Evolutionary conservation across 2,329 filamentous ascomycete species (phyloP), one percentile per base, ranked within the genome.

Genomic region (Ceratocystis diversiconidia): DNA sequence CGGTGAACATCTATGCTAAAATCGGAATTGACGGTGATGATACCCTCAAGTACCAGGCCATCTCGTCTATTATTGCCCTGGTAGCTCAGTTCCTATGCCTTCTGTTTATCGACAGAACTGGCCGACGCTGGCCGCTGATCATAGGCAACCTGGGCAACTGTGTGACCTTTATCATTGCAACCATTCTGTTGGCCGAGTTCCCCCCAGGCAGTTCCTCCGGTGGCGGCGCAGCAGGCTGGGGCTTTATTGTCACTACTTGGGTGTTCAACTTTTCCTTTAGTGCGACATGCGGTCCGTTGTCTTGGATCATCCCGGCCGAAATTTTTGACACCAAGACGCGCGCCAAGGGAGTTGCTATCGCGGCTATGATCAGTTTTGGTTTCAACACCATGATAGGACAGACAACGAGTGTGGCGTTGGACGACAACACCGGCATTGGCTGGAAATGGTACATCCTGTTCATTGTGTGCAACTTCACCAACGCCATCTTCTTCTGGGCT

Each of bases 201-300:
- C 87, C 87, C 1, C 87, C 1, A 0, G 63, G 60, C 32, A 65
- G 44, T 15, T 25, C 19, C 5, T 63, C 50, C 10, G 36, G 41
- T 2, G 15, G 44, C 48, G 25, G 32, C 10, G 76, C 78, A 4
- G 86, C 86, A 0, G 79, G 80, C 5, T 89, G 86, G 85, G 87
- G 83, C 1, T 92, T 92, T 74, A 92, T 92, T 68, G 71, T 68
- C 52, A 79, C 83, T 70, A 92, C 88, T 0, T 92, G 88, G 88
- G 73, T 89, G 1, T 92, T 89, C 79, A 91, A 92, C 75, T 87
- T 90, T 76, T 86, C 80, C 52, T 91, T 90, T 78, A 86, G 81
- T 2, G 80, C 81, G 43, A 87, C 86, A 1, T 88, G 85, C 67
- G 88, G 88, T 25, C 87, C 88, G 0, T 75, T 90, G 1, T 75